These are phyloP conservation scores for Fusarium brevicatenulatum DNA, from an alignment of 2,329 filamentous ascomycete species.

Conservation along the genomic window DNA sequence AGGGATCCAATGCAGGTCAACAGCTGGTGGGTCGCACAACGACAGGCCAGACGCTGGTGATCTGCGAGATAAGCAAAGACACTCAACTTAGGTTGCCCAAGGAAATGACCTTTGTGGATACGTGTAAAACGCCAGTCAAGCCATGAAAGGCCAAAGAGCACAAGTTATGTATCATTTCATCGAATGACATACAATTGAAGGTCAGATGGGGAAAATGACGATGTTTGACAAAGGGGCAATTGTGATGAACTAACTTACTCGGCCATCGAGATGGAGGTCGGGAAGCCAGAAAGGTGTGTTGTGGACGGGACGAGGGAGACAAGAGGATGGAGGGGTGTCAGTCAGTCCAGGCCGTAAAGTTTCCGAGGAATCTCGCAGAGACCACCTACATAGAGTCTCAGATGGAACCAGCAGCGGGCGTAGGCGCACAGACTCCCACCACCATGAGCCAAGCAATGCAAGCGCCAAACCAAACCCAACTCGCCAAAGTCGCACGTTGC, in stretches of 20 bases:
- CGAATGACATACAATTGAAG: constrained; percentile 15
- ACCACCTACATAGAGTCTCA: not conserved
- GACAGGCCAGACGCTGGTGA: constrained; percentile 17
- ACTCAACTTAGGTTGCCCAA: not conserved
- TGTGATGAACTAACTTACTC: not conserved
- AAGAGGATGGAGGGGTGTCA: constrained; percentile 4
- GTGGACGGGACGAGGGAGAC: constrained; percentile 20
- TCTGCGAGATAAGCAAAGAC: constrained; percentile 37
- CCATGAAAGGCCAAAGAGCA: not conserved
- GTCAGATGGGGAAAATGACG: constrained; percentile 5
- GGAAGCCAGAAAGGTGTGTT: constrained; percentile 1
- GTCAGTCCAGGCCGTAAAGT: not conserved
- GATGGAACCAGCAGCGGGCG: constrained; percentile 28
- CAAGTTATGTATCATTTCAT: not conserved
- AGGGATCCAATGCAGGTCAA: constrained; percentile 29
- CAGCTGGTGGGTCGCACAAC: constrained; percentile 28
- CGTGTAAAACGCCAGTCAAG: not conserved
- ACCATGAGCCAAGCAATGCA: constrained; percentile 5
- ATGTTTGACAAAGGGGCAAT: constrained; percentile 5
- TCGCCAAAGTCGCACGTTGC: constrained; percentile 33
- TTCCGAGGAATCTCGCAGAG: constrained; percentile 10
- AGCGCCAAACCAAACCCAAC: constrained; percentile 18
- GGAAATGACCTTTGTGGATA: not conserved
- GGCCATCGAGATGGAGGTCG: not conserved
- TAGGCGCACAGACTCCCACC: constrained; percentile 36